phyloP scores from a whole-genome alignment of 2,329 filamentous ascomycete species.

The Aspergillus oerlinghausenensis region DNA sequence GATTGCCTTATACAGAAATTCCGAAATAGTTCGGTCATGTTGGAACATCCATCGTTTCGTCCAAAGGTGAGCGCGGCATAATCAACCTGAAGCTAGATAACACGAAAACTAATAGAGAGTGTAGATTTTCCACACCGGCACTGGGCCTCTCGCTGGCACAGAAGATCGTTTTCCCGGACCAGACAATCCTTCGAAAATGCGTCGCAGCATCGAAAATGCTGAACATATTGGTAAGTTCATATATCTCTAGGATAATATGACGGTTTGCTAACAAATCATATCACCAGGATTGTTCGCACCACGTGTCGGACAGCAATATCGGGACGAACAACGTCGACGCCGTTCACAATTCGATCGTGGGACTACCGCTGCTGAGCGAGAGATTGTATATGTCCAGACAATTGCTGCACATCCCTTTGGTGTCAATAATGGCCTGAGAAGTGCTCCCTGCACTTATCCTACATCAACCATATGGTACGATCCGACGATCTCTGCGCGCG shows the following conservation, averaged over 20 bases:
- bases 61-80: slow-evolving; percentile 62
- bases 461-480: slow-evolving; percentile 22
- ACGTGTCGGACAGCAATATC: slow-evolving; percentile 66
- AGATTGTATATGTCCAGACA: slow-evolving; percentile 44
- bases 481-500: slow-evolving; percentile 11
- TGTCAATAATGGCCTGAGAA: slow-evolving; percentile 16
- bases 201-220: slow-evolving; percentile 80
- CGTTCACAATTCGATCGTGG: slow-evolving; percentile 78
- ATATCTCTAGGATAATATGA: slow-evolving; percentile 31
- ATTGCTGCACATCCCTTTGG: slow-evolving; percentile 16
- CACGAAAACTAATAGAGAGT: slow-evolving; percentile 19
- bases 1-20: slow-evolving; percentile 93
- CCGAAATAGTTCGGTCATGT: slow-evolving; percentile 93
- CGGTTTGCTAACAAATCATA: background rate
- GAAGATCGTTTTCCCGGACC: slow-evolving; percentile 73
- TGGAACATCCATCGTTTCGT: slow-evolving; percentile 73
- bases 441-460: slow-evolving; percentile 23
- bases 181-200: slow-evolving; percentile 83
- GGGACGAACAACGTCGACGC: slow-evolving; percentile 70
- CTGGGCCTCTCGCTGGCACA: slow-evolving; percentile 55
- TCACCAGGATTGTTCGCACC: slow-evolving; percentile 63
- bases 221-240: slow-evolving; percentile 63
- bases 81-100: background rate
- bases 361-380: slow-evolving; percentile 64
- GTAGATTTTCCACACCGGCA: slow-evolving; percentile 52